Conservation (phyloP, 495 filamentous ascomycete genomes). For the Hyaloscypha finlandica region DNA sequence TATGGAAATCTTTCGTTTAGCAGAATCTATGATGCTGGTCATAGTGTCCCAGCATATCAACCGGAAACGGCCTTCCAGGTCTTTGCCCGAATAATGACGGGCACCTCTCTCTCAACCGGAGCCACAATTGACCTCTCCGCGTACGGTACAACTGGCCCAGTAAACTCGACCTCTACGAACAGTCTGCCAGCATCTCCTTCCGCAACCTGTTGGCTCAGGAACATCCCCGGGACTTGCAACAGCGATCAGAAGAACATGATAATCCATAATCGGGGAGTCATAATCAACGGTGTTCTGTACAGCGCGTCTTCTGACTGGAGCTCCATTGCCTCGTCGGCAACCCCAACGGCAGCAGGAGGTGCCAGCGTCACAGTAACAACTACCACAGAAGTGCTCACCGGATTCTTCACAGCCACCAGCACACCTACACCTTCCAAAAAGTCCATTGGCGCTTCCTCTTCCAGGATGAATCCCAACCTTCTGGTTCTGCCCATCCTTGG, state of each 20-base stretch:
- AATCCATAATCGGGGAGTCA: constrained; percentile 42
- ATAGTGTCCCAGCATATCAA: constrained; percentile 72
- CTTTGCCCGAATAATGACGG: constrained; percentile 63
- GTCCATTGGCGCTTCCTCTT: constrained; percentile 13
- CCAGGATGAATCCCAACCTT: neutral
- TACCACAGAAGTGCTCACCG: constrained; percentile 35
- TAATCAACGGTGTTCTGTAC: constrained; percentile 57
- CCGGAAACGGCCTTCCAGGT: constrained; percentile 64
- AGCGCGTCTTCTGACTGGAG: constrained; percentile 27
- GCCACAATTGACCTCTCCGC: constrained; percentile 45
- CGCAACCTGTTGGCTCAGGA: constrained; percentile 61
- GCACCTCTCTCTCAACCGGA: constrained; percentile 64
- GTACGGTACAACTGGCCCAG: constrained; percentile 56
- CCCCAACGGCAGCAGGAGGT: constrained; percentile 9
- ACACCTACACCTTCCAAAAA: constrained; percentile 37
- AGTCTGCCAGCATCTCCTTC: constrained; percentile 42
- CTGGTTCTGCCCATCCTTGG: constrained; percentile 5
- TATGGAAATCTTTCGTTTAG: constrained; percentile 69
- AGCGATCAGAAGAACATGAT: constrained; percentile 48
- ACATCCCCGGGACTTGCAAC: constrained; percentile 51
- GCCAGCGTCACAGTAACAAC: constrained; percentile 28
- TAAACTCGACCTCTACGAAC: constrained; percentile 48
- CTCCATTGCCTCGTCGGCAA: constrained; percentile 14
- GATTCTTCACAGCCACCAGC: constrained; percentile 39
- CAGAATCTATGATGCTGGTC: constrained; percentile 69